Evolutionary conservation across 73 alveolate species (phyloP).

Genomic region (Breviolum minutum): DNA sequence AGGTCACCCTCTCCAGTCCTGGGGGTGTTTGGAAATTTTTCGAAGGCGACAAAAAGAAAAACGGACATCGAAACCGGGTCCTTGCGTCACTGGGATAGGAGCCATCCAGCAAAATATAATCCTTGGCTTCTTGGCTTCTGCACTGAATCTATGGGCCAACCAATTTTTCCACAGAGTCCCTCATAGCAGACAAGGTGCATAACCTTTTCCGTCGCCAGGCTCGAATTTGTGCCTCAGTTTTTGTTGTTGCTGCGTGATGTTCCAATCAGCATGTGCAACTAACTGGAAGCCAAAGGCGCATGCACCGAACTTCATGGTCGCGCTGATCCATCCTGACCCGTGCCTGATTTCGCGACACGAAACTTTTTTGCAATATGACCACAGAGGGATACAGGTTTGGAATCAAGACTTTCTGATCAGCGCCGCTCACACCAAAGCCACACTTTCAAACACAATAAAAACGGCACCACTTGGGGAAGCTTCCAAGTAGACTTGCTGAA

Average conservation of each 20-base stretch:
- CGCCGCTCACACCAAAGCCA: neutral
- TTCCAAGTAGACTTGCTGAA: no score
- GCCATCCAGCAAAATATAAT: conserved; percentile 66
- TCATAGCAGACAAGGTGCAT: neutral
- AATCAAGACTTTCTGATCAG: neutral
- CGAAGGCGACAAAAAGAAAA: no score
- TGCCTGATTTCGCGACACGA: no score
- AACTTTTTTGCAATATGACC: no score
- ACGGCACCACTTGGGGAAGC: no score
- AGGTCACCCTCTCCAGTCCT: conserved; percentile 28
- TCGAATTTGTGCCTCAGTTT: conserved; percentile 45
- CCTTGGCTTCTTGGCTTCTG: neutral
- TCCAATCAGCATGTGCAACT: neutral
- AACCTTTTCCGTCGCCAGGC: conserved; percentile 34
- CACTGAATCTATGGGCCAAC: no score
- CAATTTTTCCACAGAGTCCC: no score
- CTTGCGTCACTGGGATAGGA: conserved; percentile 7
- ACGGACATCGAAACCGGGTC: neutral
- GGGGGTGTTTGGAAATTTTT: no score
- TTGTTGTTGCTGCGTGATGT: neutral
- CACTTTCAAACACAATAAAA: neutral
- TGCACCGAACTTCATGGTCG: conserved; percentile 81
- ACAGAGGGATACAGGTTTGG: no score
- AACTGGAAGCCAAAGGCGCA: neutral
- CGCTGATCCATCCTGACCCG: conserved; percentile 65